Evolutionary conservation across 1,284 basidiomycete genomes (phyloP), one percentile per base, ranked within the genome.

Genomic region (Trichosporon sp.): DNA sequence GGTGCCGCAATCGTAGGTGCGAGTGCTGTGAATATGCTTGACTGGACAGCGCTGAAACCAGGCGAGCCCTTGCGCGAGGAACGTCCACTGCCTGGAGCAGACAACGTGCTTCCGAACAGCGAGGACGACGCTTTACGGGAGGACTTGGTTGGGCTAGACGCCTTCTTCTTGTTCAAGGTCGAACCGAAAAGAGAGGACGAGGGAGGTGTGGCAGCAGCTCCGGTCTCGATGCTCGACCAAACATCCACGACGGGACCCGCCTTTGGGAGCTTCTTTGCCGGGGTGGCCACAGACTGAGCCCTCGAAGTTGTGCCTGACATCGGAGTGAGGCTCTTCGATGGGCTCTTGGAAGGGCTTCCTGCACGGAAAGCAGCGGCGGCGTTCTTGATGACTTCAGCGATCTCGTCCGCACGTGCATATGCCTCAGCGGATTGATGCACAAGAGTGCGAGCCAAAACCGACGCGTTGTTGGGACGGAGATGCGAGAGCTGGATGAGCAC

Each of bases 401-500:
- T 82, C 77, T 91, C 91, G 70, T 87, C 88, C 5, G 87, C 86
- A 91, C 82, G 51, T 8, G 37, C 19, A 12, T 43, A 38, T 26
- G 67, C 61, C 2, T 38, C 11, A 0, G 66, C 59, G 2, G 70
- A 46, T 6, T 48, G 43, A n/a, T 40, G 51, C 5, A 32, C 51
- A 10, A 70, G 31, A 4, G 40, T 65, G 14, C 69, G 69, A 2
- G 43, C 32, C 4, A 91, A 81, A 1, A 85, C 85, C 8, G 87
- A 84, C 89, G 78, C 90, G 88, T 37, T 86, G 84, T n/a, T 90
- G 89, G 21, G 89, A 86, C 61, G 86, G 84, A 77, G 69, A 68
- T 66, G 90, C 8, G 90, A 90, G 26, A 94, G 83, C 67, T 87
- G 85, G 79, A 92, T 91, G 26, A 94, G 78, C 72, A 88, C 86